Conservation (phyloP, 139 green algal genomes). For the Ostreobium quekettii region DNA sequence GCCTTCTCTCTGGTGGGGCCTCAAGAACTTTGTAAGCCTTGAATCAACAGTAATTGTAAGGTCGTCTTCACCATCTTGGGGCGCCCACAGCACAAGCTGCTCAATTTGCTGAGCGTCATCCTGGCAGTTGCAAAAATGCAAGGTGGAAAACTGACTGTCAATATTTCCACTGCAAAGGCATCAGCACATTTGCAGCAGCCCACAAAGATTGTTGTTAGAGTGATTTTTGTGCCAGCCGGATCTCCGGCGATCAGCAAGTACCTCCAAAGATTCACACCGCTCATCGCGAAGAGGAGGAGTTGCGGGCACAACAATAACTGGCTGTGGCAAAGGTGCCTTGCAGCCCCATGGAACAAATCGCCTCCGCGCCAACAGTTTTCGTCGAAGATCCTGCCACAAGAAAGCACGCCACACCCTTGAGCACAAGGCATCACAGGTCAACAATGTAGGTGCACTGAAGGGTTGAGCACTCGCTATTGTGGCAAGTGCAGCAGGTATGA, state of each 20-base stretch:
- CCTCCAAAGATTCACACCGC: too few relatives aligned
- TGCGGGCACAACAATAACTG: background rate
- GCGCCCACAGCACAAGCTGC: constrained; percentile 73
- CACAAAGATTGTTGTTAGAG: too few relatives aligned
- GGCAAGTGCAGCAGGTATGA: background rate
- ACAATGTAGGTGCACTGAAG: constrained; percentile 9
- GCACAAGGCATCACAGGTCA: background rate
- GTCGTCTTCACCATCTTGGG: constrained; percentile 15
- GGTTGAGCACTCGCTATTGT: constrained; percentile 8
- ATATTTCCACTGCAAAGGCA: too few relatives aligned
- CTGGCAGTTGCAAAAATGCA: constrained; percentile 1
- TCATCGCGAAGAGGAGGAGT: too few relatives aligned
- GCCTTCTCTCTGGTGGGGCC: constrained; percentile 91
- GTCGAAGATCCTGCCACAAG: constrained; percentile 45
- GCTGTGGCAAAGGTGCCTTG: constrained; percentile 35
- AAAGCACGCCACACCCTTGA: too few relatives aligned
- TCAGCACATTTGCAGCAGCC: too few relatives aligned
- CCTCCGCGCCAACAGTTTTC: constrained; percentile 47
- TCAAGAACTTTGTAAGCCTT: constrained; percentile 80
- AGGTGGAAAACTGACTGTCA: too few relatives aligned
- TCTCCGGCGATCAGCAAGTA: too few relatives aligned
- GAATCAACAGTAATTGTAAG: constrained; percentile 58
- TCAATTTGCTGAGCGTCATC: constrained; percentile 41
- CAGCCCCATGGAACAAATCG: constrained; percentile 74
- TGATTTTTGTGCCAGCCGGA: too few relatives aligned